Base-by-base conservation (phyloP, 768 basidiomycete species). In the Neoboletus subvelutipes region DNA sequence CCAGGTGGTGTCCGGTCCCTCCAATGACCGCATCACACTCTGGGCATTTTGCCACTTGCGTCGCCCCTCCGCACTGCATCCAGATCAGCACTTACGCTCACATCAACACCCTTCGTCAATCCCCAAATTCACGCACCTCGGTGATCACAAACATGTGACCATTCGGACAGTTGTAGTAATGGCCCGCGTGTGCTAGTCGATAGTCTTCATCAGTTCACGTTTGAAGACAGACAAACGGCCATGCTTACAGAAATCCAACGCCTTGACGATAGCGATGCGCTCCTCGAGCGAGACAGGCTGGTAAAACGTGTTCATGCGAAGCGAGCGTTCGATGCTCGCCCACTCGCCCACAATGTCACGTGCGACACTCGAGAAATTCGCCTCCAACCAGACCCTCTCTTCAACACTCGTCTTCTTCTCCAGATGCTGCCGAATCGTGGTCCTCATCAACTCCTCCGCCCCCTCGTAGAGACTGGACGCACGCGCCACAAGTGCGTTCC, bases 111-210 rank as follows among this genome's bases (percentile, higher is more conserved):
- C 22, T 11, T 13, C 8, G 15, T 37, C 3, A 4, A 12, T 11
- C 3, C 7, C 24, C 39, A 39, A n/a, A n/a, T 20, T 12, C 50
- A 62, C 42, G 37, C 55, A 86, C 83, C 66, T 86, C 80, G 0
- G 66, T 70, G 34, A 88, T 86, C 2, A 83, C 80, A 54, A 83
- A 87, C 0, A 79, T 75, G 60, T 88, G 86, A 0, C 86, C 86
- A 49, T 86, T 86, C 0, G 71, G 76, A 54, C 82, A 83, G 18
- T 74, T 77, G 54, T 79, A 81, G 56, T 76, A 81, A 61, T 81
- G 80, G 0, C 79, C 79, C 3, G 74, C 69, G 8, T 73, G 71
- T 10, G 70, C 77, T 77, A 29, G 13, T n/a, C 18, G 37, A 37
- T 1, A 4, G 18, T 45, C 20, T 59, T 15, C 22, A 51, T 56